These are phyloP conservation scores for Globisporangium nodosum DNA, from an alignment of 352 stramenopile species.

Conservation along the genomic window DNA sequence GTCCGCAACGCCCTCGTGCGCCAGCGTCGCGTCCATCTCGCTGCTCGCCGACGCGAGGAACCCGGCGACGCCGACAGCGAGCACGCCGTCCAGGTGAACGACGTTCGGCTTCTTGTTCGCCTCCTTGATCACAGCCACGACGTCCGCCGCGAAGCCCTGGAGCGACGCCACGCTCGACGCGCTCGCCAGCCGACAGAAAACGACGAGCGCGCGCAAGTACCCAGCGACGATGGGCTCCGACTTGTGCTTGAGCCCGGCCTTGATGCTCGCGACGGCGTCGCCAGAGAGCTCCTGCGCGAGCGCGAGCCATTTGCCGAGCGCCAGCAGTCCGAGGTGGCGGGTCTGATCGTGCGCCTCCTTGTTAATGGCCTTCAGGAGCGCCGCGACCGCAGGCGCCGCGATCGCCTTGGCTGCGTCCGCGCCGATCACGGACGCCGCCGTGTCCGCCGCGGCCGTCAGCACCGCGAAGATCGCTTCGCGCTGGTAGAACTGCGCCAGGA, in stretches of 20 bases:
- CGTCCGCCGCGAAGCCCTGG: slow-evolving; percentile 36
- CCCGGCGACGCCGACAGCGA: slow-evolving; percentile 60
- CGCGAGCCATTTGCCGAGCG: slow-evolving; percentile 69
- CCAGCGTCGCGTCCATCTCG: slow-evolving; percentile 52
- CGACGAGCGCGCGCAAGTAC: slow-evolving; percentile 50
- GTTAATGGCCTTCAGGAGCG: slow-evolving; percentile 61
- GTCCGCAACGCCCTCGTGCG: slow-evolving; percentile 36
- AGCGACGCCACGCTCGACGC: slow-evolving; percentile 18
- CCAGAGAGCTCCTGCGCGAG: slow-evolving; percentile 47
- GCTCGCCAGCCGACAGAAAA: slow-evolving; percentile 34
- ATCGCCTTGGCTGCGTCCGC: slow-evolving; percentile 37
- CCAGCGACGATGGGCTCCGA: slow-evolving; percentile 58
- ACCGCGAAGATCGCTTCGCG: slow-evolving; percentile 68
- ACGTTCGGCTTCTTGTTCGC: slow-evolving; percentile 77
- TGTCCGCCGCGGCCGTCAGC: slow-evolving; percentile 52
- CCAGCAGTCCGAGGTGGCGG: slow-evolving; percentile 62
- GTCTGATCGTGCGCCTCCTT: slow-evolving; percentile 85
- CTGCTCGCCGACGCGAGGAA: slow-evolving; percentile 50
- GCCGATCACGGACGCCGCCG: slow-evolving; percentile 11
- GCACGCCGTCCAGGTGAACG: slow-evolving; percentile 65
- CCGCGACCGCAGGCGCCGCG: slow-evolving; percentile 34
- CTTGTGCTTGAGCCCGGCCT: slow-evolving; percentile 67
- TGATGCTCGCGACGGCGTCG: slow-evolving; percentile 34
- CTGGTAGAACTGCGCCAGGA: slow-evolving; percentile 88
- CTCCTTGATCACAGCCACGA: slow-evolving; percentile 53